Evolutionary conservation across 1,284 basidiomycete species (phyloP), one percentile per base, ranked within the genome.

Genomic region (Leccinum ambiguum): DNA sequence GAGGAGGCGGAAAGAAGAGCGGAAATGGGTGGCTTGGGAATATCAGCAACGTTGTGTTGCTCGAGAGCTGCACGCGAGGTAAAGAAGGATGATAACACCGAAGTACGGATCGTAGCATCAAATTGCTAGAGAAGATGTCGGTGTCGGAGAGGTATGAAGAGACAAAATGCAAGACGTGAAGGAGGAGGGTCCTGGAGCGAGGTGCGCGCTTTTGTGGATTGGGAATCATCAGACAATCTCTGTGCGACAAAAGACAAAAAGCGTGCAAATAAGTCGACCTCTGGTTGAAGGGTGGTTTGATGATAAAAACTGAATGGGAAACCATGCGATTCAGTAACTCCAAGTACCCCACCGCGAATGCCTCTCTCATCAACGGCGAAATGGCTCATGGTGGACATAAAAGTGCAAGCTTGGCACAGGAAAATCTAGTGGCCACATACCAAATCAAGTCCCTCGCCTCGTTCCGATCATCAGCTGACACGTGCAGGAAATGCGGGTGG

Each of bases 1-100:
- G 82, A 79, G 59, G 89, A 89, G 33, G 92, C 90, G 18, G 83
- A 79, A 68, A 98, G 80, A 48, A 98, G 86, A 8, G 92, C 90
- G 41, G 92, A 89, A 54, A 86, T 72, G 45, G 92, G 87, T 26
- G 86, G 82, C 60, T 82, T 77, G 64, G 91, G 87, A 67, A 94
- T 85, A 70, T 81, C 81, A 63, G 83, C 75, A 64, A 88, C 82
- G 61, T 84, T 79, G 64, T 83, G 80, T 63, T 81, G 80, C 76
- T 94, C 87, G 68, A 97, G 87, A 36, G 85, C 81, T 62, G 89
- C 86, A 67, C 92, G 84, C 26, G 94, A 92, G 68, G 83, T 79
- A 82, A 89, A 96, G 80, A 95, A 98, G 58, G 91, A 84, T 41
- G 89, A 79, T 65, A 98, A 84, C 66, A 98, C 86, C 68, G 83